Evolutionary conservation across 768 basidiomycete species (phyloP).

Genomic region (Suillus tomentosus): DNA sequence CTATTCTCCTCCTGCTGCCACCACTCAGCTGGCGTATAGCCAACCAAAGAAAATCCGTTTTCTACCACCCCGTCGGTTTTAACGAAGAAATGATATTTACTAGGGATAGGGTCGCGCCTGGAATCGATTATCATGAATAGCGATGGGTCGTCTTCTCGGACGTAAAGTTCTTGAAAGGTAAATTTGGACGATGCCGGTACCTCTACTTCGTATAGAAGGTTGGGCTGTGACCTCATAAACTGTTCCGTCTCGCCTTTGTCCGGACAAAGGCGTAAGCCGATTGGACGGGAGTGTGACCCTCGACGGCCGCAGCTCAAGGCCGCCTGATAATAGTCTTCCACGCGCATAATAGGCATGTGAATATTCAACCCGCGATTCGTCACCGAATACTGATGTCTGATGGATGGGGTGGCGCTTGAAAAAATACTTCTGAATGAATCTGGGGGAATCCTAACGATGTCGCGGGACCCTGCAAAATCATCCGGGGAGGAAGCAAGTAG

Average conservation of each 20-base stretch:
- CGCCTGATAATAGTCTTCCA: background rate
- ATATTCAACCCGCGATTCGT: background rate
- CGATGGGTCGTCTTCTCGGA: background rate
- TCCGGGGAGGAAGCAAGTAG: constrained; percentile 26
- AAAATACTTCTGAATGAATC: background rate
- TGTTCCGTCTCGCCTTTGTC: background rate
- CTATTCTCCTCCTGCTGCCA: background rate
- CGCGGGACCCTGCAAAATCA: background rate
- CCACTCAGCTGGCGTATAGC: background rate
- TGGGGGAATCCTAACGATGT: background rate
- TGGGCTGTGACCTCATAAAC: background rate
- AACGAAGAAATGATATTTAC: background rate
- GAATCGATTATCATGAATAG: background rate
- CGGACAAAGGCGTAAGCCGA: background rate
- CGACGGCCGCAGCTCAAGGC: background rate
- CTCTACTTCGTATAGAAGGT: background rate
- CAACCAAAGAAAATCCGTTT: background rate
- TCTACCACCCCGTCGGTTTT: background rate
- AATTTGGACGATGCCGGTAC: background rate
- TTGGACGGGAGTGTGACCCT: background rate
- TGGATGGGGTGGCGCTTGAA: background rate
- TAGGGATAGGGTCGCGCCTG: background rate
- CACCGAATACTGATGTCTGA: background rate
- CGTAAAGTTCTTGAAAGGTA: background rate
- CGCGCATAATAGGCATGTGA: background rate